A percentile compares a stretch with the other conserved stretches of the same genome.
Evolutionary conservation across 345 rosid genomes (phyloP).

Genomic region (Dovyalis caffra): DNA sequence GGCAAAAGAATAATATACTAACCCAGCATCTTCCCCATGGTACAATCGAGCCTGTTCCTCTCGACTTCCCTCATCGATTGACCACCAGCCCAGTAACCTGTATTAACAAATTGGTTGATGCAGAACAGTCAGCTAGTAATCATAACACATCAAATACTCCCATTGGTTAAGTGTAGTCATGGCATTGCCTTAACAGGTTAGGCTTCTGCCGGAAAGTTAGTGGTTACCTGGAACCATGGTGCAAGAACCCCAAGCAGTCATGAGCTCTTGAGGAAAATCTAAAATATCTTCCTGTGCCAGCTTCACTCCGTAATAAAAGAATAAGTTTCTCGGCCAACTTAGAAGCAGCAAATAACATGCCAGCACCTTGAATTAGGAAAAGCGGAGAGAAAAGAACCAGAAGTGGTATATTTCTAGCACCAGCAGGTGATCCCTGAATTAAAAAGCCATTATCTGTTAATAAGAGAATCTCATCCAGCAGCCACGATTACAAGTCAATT

Average conservation of each 20-base stretch:
- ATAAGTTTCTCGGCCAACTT: constrained; percentile 75
- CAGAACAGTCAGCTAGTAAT: neutral
- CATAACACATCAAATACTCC: constrained; percentile 5
- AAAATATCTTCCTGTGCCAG: constrained; percentile 72
- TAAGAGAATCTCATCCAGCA: constrained; percentile 24
- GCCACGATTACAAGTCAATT: constrained; percentile 9
- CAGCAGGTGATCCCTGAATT: constrained; percentile 86
- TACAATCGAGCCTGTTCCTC: constrained; percentile 92
- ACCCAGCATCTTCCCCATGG: constrained; percentile 73
- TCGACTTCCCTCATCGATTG: constrained; percentile 89
- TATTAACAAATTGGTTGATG: constrained; percentile 18
- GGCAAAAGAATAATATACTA: constrained; percentile 18
- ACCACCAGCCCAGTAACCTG: constrained; percentile 99
- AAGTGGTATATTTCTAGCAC: constrained; percentile 75
- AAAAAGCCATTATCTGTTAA: constrained; percentile 23
- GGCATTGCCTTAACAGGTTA: neutral
- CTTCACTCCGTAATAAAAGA: constrained; percentile 62
- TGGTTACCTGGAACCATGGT: constrained; percentile 92
- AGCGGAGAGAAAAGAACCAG: constrained; percentile 82
- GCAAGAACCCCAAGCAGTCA: constrained; percentile 85
- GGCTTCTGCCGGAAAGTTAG: constrained; percentile 3
- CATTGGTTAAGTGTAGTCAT: neutral
- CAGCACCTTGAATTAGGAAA: constrained; percentile 83
- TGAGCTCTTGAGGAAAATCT: constrained; percentile 65
- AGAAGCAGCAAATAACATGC: constrained; percentile 73